phyloP scores from a whole-genome alignment of 1,284 basidiomycete genomes.

The Rhodotorula sp. region DNA sequence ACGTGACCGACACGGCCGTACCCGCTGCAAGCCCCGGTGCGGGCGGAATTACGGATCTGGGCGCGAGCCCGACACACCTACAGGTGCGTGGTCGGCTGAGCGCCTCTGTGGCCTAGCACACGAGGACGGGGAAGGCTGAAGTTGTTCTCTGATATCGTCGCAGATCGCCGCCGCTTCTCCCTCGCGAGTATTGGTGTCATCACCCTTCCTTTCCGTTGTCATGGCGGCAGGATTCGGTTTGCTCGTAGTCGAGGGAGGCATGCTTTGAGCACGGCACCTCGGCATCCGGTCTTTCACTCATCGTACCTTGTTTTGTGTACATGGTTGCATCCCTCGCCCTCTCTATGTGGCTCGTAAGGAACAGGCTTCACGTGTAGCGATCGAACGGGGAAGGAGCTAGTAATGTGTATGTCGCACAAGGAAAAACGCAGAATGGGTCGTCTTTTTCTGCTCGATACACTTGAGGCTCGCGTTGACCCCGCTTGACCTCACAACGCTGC shows the following conservation, averaged over 20 bases:
- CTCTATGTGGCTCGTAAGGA: too few species aligned
- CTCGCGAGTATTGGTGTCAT: background rate
- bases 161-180: conserved; percentile 1
- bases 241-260: background rate
- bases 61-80: conserved; percentile 6
- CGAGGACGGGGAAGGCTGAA: too few species aligned
- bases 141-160: background rate
- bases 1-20: conserved; percentile 12
- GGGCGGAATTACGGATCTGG: conserved; percentile 5
- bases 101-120: background rate
- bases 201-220: background rate
- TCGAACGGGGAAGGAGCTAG: too few species aligned
- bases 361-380: too few species aligned
- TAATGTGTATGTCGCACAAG: too few species aligned
- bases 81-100: background rate
- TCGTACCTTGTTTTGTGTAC: too few species aligned
- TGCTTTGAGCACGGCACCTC: background rate
- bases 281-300: too few species aligned
- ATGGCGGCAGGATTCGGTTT: background rate
- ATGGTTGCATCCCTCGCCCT: too few species aligned
- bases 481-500: too few species aligned
- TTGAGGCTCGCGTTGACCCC: too few species aligned
- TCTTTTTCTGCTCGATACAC: too few species aligned
- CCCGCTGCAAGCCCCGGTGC: conserved; percentile 3
- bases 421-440: too few species aligned